Base-by-base conservation (phyloP, 2,329 filamentous ascomycete species). In the Arthrocladium fulminans region DNA sequence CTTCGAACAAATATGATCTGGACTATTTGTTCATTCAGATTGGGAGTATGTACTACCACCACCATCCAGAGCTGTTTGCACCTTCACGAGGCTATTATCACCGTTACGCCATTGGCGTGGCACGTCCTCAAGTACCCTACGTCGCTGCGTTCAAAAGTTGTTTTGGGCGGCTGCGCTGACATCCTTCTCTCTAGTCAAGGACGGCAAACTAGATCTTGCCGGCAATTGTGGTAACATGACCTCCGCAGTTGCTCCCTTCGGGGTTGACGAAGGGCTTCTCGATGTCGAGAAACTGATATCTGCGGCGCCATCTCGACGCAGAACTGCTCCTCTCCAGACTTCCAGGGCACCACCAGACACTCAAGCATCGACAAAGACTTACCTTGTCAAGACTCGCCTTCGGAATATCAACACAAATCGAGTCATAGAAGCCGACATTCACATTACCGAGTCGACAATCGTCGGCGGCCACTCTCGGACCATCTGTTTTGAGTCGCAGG, bases 171-270 rank as follows among this genome's bases (percentile, higher is more conserved):
- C n/a, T n/a, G n/a, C 17, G 32, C 32, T 35, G 32, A 35, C 32
- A 15, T 35, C 5, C n/a, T n/a, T 35, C 32, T 6, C 27, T 7
- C 32, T n/a, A 35, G 75, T 87, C 47, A 74, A 75, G 45, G 73
- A 81, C 55, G 67, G 68, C 3, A 65, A 69, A 25, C 71, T 88
- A 2, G 83, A 87, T 58, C 74, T 78, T 57, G 78, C 80, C 0
- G 79, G 82, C 20, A 88, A 86, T 57, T 87, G 83, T 60, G 84
- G 84, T n/a, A 87, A 87, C 61, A 83, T 88, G 80, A 78, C 72
- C 4, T 73, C 76, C 34, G 74, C 79, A 0, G 74, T 87, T 39
- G 84, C 83, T 0, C 83, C 84, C 0, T 81, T 77, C 59, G 79
- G 79, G 4, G 22, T 57, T 24, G 49, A 54, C 29, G 35, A 39